Evolutionary conservation across 2,329 filamentous ascomycete genomes (phyloP), one percentile per base, ranked within the genome.

Genomic region (Neopestalotiopsis sp.): DNA sequence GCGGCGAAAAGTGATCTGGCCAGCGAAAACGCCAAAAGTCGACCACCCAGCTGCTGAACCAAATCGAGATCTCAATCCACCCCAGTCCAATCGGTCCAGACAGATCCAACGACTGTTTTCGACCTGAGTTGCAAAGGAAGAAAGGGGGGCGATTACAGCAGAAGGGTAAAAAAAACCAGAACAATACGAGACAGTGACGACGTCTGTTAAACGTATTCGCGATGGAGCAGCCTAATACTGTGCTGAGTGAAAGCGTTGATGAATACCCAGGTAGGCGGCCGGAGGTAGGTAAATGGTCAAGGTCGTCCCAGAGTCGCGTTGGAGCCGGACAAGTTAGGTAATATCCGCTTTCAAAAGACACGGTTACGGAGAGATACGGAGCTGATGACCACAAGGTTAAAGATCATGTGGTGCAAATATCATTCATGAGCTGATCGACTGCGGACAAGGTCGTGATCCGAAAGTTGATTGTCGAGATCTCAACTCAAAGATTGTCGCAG

Each of bases 21-120:
- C 59, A 62, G 59, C 59, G 32, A 62, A 62, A 34, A 62, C 30
- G 45, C 45, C 45, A 52, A 52, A 52, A 52, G 45, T 52, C 45
- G 45, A 52, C 45, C n/a, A 52, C 45, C 45, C 45, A 52, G 45
- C 45, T 52, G 45, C 45, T 52, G 45, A 20, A n/a, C n/a, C 9
- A 20, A 52, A 52, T 52, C 45, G 20, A 52, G 6, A 52, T 52
- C 45, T 17, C 45, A 20, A n/a, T 20, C 20, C 45, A 52, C 17
- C 45, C 45, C 14, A 62, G n/a, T 13, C 20, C 59, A 40, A 20
- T 38, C 59, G 30, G 40, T 30, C 10, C 59, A 30, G 17, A 30
- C 7, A 17, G 32, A 10, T 7, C 9, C 28, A 32, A 20, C 17
- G 17, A 52, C 17, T 20, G n/a, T 9, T 28, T 52, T 17, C 45